A percentile compares a stretch with the other conserved stretches of the same genome.
Conservation (phyloP, 345 rosid genomes). For the Fremontodendron californicum region DNA sequence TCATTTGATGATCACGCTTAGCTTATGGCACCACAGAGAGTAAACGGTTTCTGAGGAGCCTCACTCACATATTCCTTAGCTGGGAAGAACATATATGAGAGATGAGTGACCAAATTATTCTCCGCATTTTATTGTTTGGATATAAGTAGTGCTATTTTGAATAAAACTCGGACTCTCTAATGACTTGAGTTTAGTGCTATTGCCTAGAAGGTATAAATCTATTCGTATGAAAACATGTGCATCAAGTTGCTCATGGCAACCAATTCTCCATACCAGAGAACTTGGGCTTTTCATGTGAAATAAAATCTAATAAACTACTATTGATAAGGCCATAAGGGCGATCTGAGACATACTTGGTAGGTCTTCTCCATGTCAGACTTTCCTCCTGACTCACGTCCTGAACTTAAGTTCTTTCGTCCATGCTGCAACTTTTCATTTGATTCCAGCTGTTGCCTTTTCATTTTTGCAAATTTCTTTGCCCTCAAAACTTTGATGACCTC, state of each 20-base stretch:
- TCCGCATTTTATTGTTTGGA: neutral
- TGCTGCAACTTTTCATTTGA: conserved; percentile 33
- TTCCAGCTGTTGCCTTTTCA: conserved; percentile 52
- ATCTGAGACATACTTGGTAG: conserved; percentile 21
- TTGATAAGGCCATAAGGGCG: neutral
- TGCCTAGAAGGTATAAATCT: neutral
- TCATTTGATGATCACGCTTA: neutral
- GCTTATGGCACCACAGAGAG: neutral
- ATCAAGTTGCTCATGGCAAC: neutral
- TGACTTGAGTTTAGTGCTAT: neutral
- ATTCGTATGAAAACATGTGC: neutral
- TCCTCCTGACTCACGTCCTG: conserved; percentile 19
- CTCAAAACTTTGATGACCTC: conserved; percentile 85
- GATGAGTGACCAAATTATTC: neutral
- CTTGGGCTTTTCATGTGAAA: neutral
- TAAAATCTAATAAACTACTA: neutral
- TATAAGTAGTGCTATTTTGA: neutral
- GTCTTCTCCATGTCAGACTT: conserved; percentile 17
- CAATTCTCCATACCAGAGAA: neutral
- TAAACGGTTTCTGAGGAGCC: conserved; percentile 3
- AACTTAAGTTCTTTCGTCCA: conserved; percentile 28
- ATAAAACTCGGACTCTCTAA: neutral
- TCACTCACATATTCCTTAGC: neutral
- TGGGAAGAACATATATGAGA: neutral
- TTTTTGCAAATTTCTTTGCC: conserved; percentile 74